Conservation (phyloP, 2,329 filamentous ascomycete genomes). For the Fusarium sp. region DNA sequence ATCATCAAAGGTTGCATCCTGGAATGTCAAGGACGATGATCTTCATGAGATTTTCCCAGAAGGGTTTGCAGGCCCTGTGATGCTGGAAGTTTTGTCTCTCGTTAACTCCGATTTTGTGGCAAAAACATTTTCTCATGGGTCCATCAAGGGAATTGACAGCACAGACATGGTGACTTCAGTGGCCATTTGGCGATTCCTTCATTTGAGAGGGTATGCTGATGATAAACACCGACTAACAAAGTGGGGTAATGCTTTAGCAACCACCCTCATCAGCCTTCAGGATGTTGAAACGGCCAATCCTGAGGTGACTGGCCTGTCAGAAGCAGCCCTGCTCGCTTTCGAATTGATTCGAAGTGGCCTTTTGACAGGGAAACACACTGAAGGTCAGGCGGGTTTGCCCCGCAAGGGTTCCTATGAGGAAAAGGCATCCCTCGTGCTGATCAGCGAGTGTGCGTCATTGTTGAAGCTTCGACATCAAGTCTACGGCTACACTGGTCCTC, state of each 20-base stretch:
- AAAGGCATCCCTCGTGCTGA: conserved; percentile 80
- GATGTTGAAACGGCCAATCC: conserved; percentile 63
- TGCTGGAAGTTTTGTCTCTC: conserved; percentile 75
- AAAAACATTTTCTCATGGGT: conserved; percentile 73
- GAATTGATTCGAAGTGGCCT: conserved; percentile 86
- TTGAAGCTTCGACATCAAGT: conserved; percentile 84
- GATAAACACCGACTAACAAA: conserved; percentile 81
- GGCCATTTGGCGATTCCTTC: conserved; percentile 88
- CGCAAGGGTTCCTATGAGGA: conserved; percentile 76
- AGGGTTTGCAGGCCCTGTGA: conserved; percentile 59
- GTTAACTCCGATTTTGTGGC: conserved; percentile 77
- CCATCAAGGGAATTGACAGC: conserved; percentile 72
- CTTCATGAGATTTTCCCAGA: conserved; percentile 64
- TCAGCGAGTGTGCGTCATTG: conserved; percentile 88
- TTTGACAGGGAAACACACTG: conserved; percentile 76
- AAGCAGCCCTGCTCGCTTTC: conserved; percentile 84
- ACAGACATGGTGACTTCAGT: conserved; percentile 78
- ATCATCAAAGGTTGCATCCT: conserved; percentile 66
- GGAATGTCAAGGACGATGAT: conserved; percentile 77
- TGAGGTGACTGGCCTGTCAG: conserved; percentile 70
- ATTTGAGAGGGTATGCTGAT: conserved; percentile 88
- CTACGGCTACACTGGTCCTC: conserved; percentile 93
- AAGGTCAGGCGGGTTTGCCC: conserved; percentile 68
- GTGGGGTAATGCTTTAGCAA: conserved; percentile 85
- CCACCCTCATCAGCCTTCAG: conserved; percentile 73